Base-by-base conservation (phyloP, 192 early-diverging fungal species). In the Neocallimastix lanati region DNA sequence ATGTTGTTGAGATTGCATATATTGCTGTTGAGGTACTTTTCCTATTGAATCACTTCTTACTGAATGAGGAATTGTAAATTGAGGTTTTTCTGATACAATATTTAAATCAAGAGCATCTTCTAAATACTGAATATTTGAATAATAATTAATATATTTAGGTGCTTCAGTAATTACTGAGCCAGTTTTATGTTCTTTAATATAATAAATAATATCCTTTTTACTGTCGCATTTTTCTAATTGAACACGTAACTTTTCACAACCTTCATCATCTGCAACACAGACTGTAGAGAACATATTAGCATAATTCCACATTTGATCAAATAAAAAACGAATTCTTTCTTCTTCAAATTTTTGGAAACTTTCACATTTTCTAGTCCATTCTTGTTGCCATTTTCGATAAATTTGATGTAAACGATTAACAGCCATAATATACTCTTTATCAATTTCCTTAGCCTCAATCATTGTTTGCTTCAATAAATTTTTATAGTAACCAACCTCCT, bases 241-340 rank as follows among this genome's bases (percentile, higher is more conserved):
- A 67, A 88, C 84, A 78, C 92, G 86, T 40, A 94, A 90, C 27
- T 88, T 83, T 79, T 94, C 93, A 83, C 90, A 92, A 12, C 92
- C 90, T 86, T 93, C 92, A 80, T 92, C 91, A 76, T 94, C 93
- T 28, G 88, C 83, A 13, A 91, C 91, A 29, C 88, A 91, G n/a
- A 85, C 81, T 58, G 85, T 86, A n/a, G 91, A 91, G 12, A 93
- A 86, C 29, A 94, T 85, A 80, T 94, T 94, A 2, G 91, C 88
- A 80, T 91, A 94, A 15, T 86, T 85, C 87, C 91, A 92, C 77
- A 94, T 84, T n/a, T 82, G 81, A 4, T 85, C 89, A 77, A 90
- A 87, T 35, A 93, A 81, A 29, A 90, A 92, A 29, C 92, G 91
- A 12, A 94, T 84, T 35, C 92, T 84, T 79, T 93, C 87, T 80